Base-by-base conservation (phyloP, 1,284 basidiomycete species). In the Tilletia caries region DNA sequence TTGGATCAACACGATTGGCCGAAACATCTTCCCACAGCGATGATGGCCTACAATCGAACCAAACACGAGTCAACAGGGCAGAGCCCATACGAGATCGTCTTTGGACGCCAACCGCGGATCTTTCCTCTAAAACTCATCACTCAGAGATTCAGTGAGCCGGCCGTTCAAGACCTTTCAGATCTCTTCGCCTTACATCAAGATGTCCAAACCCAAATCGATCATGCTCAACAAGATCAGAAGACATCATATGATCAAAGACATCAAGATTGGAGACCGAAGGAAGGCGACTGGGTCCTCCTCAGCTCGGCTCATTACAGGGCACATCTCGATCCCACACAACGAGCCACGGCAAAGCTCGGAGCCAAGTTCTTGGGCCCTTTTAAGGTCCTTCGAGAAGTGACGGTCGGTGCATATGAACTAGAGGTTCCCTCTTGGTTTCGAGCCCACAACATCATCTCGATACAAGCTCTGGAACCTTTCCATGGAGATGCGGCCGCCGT, bases 1-100 rank as follows among this genome's bases (percentile, higher is more conserved):
- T 82, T 44, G 6, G 77, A 85, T 27, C 86, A 88, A 69, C 76
- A 78, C 25, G 84, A 87, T 5, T 88, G 87, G 87, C 71, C 76
- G 0, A 5, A 84, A 2, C 83, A 84, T 18, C 80, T 88, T 0
- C 83, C 85, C 0, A 69, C 86, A 3, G 85, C 85, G 0, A 84
- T 86, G 73, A 88, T 88, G 69, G 77, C 81, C 0, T 86, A 85
- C 76, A 87, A 88, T 73, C 87, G 86, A 76, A n/a, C 85, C 80
- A 62, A 66, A 72, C 71, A 0, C 46, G 23, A 18, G 5, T 72
- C 81, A 0, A 85, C 81, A 15, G 18, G 64, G 0, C 62, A 43
- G 18, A 80, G 86, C 1, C 86, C 86, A 0, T 87, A 87, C 80
- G 84, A 79, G 44, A 83, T 84, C 46, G 83, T 85, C 64, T 72